Evolutionary conservation across 768 basidiomycete genomes (phyloP), one percentile per base, ranked within the genome.

Genomic region (Rickenella mellea): DNA sequence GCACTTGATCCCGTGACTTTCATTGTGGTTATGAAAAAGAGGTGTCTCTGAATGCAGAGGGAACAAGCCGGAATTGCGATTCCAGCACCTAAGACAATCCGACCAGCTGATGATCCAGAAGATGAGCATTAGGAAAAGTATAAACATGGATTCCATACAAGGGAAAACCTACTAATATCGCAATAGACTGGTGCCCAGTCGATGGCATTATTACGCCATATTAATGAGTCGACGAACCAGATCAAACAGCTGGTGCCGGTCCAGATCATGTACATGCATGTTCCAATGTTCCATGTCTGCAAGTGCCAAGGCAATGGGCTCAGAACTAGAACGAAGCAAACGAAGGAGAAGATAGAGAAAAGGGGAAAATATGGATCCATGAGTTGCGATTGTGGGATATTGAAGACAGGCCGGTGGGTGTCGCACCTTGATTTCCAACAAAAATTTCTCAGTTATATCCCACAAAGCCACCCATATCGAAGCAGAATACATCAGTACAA

Each of bases 21-120:
- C 15, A 78, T 67, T 1, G 68, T 59, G 6, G 76, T 69, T 36
- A 74, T 71, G 48, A 61, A 59, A 52, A 68, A 72, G 10, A 77
- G 58, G 14, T 69, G 65, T 24, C 70, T 70, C 45, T 64, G 66
- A 51, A 76, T 73, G 47, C 71, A 68, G 5, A 74, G 59, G 5
- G 60, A 58, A 0, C 64, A 51, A 26, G 63, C 62, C 24, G 63
- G 60, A 36, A 71, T 58, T 4, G 59, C 72, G 26, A 67, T 51
- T 17, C 53, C 49, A 5, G 58, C 38, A 6, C 52, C 65, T 28
- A 66, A 45, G 7, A 55, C 46, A 30, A 74, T 47, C 38, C 65
- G 66, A 1, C 63, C 60, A 1, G 59, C 74, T 76, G 3, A n/a
- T 11, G 4, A 4, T 5, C 3, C 30, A 7, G 30, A 32, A 49